Conservation (phyloP, 495 filamentous ascomycete species). For the Aspergillus diversus region DNA sequence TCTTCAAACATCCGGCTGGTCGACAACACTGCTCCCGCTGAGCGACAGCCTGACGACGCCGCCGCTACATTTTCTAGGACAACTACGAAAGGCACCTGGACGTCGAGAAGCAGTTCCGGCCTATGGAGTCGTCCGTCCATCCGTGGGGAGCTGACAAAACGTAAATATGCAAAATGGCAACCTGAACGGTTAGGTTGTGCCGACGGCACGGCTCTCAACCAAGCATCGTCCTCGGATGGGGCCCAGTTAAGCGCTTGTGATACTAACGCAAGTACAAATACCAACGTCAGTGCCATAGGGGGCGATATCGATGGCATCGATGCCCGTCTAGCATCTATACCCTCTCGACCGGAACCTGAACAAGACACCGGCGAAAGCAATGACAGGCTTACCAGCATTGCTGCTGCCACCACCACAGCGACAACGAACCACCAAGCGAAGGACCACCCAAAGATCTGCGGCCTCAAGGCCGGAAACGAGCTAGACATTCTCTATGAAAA, state of each 20-base stretch:
- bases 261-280: constrained; percentile 30
- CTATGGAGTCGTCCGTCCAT: constrained; percentile 44
- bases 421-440: constrained; percentile 10
- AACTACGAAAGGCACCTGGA: constrained; percentile 26
- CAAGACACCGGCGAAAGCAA: constrained; percentile 2
- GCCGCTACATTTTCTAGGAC: constrained; percentile 20
- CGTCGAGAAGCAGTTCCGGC: constrained; percentile 30
- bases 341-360: not conserved
- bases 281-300: constrained; percentile 4
- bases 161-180: constrained; percentile 69
- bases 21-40: constrained; percentile 44
- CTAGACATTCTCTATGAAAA: constrained; percentile 97
- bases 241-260: not conserved
- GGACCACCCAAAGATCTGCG: constrained; percentile 17
- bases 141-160: constrained; percentile 50
- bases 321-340: not conserved
- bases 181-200: constrained; percentile 47
- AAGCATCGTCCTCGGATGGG: constrained; percentile 18
- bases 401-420: constrained; percentile 16
- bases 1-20: constrained; percentile 36
- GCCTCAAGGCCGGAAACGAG: constrained; percentile 41
- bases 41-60: constrained; percentile 30
- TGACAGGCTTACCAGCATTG: constrained; percentile 12
- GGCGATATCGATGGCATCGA: not conserved
- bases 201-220: constrained; percentile 26